These are phyloP conservation scores for Crithidia thermophila DNA, from an alignment of 208 protist genomes.

Conservation along the genomic window DNA sequence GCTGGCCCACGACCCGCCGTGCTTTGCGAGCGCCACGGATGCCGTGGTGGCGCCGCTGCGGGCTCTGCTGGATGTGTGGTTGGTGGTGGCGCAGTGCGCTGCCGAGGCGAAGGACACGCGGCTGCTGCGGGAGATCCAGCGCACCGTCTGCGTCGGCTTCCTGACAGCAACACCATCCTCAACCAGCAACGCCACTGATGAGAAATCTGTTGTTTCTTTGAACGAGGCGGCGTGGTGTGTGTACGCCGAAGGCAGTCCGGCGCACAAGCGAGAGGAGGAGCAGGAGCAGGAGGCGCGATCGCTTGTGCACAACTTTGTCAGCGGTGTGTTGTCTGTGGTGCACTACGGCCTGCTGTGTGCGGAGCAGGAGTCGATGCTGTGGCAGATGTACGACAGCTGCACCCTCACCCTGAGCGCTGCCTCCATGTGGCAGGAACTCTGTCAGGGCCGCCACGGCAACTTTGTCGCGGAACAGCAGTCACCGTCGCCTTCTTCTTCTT, in stretches of 20 bases:
- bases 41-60: slow-evolving; percentile 36
- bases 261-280: not conserved
- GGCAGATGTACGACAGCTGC: slow-evolving; percentile 28
- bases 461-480: not conserved
- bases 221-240: slow-evolving; percentile 31
- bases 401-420: slow-evolving; percentile 13
- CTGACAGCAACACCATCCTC: not conserved
- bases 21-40: slow-evolving; percentile 9
- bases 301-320: slow-evolving; percentile 38
- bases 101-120: slow-evolving; percentile 56
- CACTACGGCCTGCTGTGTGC: slow-evolving; percentile 44
- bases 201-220: too few relatives aligned
- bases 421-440: not conserved
- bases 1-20: slow-evolving; percentile 12
- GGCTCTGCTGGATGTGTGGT: slow-evolving; percentile 39
- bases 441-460: not conserved
- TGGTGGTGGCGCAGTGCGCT: slow-evolving; percentile 53
- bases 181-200: not conserved
- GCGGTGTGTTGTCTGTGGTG: slow-evolving; percentile 41
- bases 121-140: slow-evolving; percentile 46
- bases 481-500: not conserved
- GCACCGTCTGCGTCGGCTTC: slow-evolving; percentile 53
- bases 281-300: not conserved
- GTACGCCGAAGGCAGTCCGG: not conserved
- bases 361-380: slow-evolving; percentile 22